Conservation (phyloP, 2,329 filamentous ascomycete genomes). For the Fusarium proliferatum region DNA sequence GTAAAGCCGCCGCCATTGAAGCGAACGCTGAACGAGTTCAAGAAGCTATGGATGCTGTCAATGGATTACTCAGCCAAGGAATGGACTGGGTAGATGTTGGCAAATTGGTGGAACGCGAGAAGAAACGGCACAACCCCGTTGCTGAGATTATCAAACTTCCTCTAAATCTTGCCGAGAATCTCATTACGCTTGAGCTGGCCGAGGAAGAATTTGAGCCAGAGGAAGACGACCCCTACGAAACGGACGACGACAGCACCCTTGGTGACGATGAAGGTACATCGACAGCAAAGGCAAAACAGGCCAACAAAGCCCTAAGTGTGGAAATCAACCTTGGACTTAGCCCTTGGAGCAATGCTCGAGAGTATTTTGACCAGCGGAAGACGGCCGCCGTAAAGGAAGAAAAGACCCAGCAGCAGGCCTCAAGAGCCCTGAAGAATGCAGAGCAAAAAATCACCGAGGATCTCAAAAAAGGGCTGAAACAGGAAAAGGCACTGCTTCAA, state of each 20-base stretch:
- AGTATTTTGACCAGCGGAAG: constrained; percentile 92
- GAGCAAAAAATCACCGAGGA: constrained; percentile 89
- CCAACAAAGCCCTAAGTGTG: constrained; percentile 71
- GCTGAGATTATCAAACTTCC: constrained; percentile 88
- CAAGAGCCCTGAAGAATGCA: constrained; percentile 86
- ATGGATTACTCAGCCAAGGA: constrained; percentile 88
- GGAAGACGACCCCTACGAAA: constrained; percentile 69
- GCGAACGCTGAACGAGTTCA: constrained; percentile 91
- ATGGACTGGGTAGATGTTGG: constrained; percentile 98
- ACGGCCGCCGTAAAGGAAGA: constrained; percentile 86
- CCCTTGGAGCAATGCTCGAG: constrained; percentile 88
- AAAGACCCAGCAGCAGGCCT: constrained; percentile 84
- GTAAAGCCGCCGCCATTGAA: constrained; percentile 90
- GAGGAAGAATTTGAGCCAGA: constrained; percentile 75
- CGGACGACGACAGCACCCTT: constrained; percentile 69
- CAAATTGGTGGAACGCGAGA: constrained; percentile 87
- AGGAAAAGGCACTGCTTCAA: constrained; percentile 88
- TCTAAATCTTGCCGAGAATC: constrained; percentile 90
- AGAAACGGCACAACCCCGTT: constrained; percentile 82
- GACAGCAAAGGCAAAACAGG: constrained; percentile 52
- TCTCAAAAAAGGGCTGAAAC: constrained; percentile 87
- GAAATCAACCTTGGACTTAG: constrained; percentile 87
- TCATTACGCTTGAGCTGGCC: constrained; percentile 80
- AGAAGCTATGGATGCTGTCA: constrained; percentile 92
- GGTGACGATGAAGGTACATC: constrained; percentile 51